These are phyloP conservation scores for Macaranga tanarius DNA, from an alignment of 441 rosid genomes.

Conservation along the genomic window DNA sequence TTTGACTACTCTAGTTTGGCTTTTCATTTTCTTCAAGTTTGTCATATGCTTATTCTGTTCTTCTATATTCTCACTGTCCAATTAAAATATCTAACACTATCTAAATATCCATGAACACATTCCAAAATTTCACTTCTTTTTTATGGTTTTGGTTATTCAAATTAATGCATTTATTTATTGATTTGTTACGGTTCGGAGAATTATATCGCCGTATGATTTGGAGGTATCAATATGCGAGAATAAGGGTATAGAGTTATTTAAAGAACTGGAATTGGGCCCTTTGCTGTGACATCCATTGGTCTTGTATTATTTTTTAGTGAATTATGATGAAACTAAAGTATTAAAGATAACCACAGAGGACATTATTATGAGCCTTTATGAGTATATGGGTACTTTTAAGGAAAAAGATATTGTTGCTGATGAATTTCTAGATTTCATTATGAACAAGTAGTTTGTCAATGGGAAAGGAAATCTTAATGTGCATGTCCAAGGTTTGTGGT, in stretches of 20 bases:
- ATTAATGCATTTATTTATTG: conserved; percentile 93
- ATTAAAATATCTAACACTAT: background rate
- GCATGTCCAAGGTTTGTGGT: conserved; percentile 83
- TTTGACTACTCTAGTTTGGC: background rate
- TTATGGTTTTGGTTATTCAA: conserved; percentile 34
- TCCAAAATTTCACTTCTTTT: background rate
- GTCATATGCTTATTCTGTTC: background rate
- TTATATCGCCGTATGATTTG: conserved; percentile 81
- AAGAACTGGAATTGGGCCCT: conserved; percentile 84
- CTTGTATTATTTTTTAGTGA: conserved; percentile 60
- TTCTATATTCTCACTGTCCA: background rate
- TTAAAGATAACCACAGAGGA: conserved; percentile 64
- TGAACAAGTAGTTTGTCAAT: conserved; percentile 46
- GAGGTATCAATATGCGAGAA: conserved; percentile 70
- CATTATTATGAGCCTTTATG: conserved; percentile 52
- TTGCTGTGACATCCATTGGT: conserved; percentile 71
- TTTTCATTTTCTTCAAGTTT: background rate
- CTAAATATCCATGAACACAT: background rate
- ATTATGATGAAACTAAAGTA: conserved; percentile 40
- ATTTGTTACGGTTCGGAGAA: conserved; percentile 69
- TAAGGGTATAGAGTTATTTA: conserved; percentile 67
- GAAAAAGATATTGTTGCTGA: conserved; percentile 46
- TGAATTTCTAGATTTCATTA: conserved; percentile 68
- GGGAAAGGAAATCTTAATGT: conserved; percentile 75
- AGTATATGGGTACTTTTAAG: conserved; percentile 40